These are phyloP conservation scores for Letharia columbiana DNA, from an alignment of 495 filamentous ascomycete species.

Conservation along the genomic window DNA sequence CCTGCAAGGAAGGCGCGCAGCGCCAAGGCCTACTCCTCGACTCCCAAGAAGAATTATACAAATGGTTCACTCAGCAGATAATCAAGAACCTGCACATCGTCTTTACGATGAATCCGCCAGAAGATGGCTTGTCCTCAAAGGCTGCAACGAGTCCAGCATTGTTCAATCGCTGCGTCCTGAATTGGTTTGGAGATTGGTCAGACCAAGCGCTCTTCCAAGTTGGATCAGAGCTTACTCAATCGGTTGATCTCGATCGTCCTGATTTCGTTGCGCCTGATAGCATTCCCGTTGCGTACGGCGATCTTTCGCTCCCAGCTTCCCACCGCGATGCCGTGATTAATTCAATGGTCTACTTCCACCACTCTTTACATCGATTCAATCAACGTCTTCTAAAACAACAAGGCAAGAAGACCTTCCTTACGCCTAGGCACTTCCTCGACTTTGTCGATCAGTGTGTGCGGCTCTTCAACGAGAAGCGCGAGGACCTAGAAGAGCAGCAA, in stretches of 20 bases:
- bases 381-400: slow-evolving; percentile 82
- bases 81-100: slow-evolving; percentile 98
- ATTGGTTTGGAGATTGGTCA: slow-evolving; percentile 99
- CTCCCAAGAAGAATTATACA: slow-evolving; percentile 96
- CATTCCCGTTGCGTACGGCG: slow-evolving; percentile 83
- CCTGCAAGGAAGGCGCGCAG: slow-evolving; percentile 95
- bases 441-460: slow-evolving; percentile 98
- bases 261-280: slow-evolving; percentile 82
- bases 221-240: slow-evolving; percentile 87
- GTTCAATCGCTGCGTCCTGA: slow-evolving; percentile 98
- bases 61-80: slow-evolving; percentile 99
- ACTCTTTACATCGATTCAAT: slow-evolving; percentile 88
- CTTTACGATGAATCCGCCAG: slow-evolving; percentile 99
- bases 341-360: slow-evolving; percentile 96
- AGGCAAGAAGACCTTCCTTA: slow-evolving; percentile 81
- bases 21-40: slow-evolving; percentile 90
- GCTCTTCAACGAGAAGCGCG: slow-evolving; percentile 95
- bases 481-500: slow-evolving; percentile 97
- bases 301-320: slow-evolving; percentile 72
- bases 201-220: slow-evolving; percentile 99
- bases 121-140: slow-evolving; percentile 88
- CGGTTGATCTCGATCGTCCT: slow-evolving; percentile 82
- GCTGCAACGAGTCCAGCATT: slow-evolving; percentile 93
- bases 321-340: slow-evolving; percentile 90
- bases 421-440: slow-evolving; percentile 92